Evolutionary conservation across 2,329 filamentous ascomycete species (phyloP).

Genomic region (Colletotrichum sp.): DNA sequence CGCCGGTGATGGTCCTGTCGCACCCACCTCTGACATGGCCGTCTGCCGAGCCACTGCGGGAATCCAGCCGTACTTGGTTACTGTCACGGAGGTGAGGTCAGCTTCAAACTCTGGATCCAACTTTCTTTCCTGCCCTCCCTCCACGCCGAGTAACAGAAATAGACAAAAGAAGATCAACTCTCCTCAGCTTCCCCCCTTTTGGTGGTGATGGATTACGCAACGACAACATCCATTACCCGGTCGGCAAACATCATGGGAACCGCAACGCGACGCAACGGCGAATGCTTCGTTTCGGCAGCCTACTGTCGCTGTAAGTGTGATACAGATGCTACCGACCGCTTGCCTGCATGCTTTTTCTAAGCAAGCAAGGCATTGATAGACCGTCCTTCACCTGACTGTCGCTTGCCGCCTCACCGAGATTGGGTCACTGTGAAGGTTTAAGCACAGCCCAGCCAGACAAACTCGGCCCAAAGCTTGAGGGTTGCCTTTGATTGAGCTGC

Average conservation of each 20-base stretch:
- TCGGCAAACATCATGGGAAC: neutral
- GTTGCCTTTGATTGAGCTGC: neutral
- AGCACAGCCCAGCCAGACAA: neutral
- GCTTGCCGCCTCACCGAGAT: slow-evolving; percentile 6
- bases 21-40: neutral
- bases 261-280: neutral
- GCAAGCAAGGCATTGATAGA: neutral
- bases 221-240: neutral
- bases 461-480: neutral
- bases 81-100: neutral
- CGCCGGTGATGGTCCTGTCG: neutral
- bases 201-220: neutral
- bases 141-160: neutral
- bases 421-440: neutral
- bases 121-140: neutral
- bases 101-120: neutral
- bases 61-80: neutral
- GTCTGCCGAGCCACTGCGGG: neutral
- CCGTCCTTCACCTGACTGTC: neutral
- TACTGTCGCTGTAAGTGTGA: neutral
- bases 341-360: neutral
- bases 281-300: neutral
- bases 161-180: neutral
- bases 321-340: neutral
- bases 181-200: neutral